phyloP scores from a whole-genome alignment of 495 filamentous ascomycete genomes.

The Aspergillus ellipticus region DNA sequence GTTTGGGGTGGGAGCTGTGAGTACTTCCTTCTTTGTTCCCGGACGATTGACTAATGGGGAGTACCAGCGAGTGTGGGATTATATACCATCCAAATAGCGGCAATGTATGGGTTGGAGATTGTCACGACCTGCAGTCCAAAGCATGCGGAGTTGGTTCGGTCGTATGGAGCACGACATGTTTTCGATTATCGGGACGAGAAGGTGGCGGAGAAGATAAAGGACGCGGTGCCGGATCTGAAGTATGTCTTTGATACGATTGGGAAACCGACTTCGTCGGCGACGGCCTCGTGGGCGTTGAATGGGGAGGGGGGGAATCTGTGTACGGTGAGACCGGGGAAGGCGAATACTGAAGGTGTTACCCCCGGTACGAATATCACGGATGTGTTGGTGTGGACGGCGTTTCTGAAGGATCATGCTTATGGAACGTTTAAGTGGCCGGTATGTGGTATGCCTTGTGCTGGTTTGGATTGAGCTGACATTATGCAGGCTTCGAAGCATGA shows the following conservation, averaged over 20 bases:
- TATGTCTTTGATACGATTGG: constrained; percentile 33
- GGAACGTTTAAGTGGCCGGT: constrained; percentile 24
- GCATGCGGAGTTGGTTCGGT: constrained; percentile 46
- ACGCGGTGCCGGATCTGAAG: constrained; percentile 7
- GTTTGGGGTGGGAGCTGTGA: constrained; percentile 33
- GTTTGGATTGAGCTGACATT: background rate
- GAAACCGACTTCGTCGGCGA: constrained; percentile 14
- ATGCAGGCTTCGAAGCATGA: constrained; percentile 23
- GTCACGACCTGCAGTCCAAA: constrained; percentile 50
- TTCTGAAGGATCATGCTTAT: constrained; percentile 31
- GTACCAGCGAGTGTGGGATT: constrained; percentile 31
- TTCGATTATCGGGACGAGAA: constrained; percentile 48
- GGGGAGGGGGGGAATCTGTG: constrained; percentile 17
- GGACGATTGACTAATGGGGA: background rate
- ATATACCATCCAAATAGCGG: constrained; percentile 31
- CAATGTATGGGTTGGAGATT: constrained; percentile 20
- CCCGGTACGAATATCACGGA: constrained; percentile 20
- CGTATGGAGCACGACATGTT: constrained; percentile 43
- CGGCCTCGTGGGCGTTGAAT: constrained; percentile 14
- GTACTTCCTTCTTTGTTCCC: background rate
- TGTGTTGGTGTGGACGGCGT: constrained; percentile 33
- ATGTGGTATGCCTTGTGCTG: background rate
- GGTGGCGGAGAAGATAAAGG: constrained; percentile 21
- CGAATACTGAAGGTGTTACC: constrained; percentile 23
- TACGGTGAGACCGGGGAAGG: constrained; percentile 30